phyloP scores from a whole-genome alignment of 2,329 filamentous ascomycete species.

The Dichotomopilus funicola region DNA sequence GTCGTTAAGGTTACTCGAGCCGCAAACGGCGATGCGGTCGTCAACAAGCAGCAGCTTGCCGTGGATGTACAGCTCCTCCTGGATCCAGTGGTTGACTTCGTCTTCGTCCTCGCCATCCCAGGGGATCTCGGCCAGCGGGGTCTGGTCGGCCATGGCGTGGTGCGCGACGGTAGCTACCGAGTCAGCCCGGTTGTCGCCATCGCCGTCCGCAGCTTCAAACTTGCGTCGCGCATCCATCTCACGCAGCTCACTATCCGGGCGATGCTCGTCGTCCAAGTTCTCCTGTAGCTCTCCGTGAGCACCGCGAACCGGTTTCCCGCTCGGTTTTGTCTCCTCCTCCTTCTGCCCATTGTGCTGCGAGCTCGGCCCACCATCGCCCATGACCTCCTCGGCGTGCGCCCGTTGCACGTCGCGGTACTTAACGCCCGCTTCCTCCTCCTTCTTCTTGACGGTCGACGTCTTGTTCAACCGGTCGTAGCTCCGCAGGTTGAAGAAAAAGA shows the following conservation, averaged over 20 bases:
- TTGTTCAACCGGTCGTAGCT: slow-evolving; percentile 90
- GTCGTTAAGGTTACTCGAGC: slow-evolving; percentile 88
- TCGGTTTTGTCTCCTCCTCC: slow-evolving; percentile 30
- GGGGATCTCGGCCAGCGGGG: slow-evolving; percentile 56
- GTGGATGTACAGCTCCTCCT: slow-evolving; percentile 95
- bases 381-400: slow-evolving; percentile 82
- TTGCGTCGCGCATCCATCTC: slow-evolving; percentile 42
- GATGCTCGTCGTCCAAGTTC: slow-evolving; percentile 31
- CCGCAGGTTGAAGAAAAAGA: slow-evolving; percentile 91
- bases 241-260: slow-evolving; percentile 27
- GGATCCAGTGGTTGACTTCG: slow-evolving; percentile 83
- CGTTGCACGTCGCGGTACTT: slow-evolving; percentile 81
- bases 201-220: slow-evolving; percentile 45
- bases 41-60: slow-evolving; percentile 86
- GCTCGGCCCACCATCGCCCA: slow-evolving; percentile 66
- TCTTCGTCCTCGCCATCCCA: slow-evolving; percentile 71
- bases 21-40: slow-evolving; percentile 77
- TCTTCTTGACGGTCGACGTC: slow-evolving; percentile 63
- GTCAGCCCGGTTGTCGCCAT: slow-evolving; percentile 27
- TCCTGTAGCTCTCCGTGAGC: slow-evolving; percentile 28
- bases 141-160: slow-evolving; percentile 69
- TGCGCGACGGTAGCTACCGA: slow-evolving; percentile 56
- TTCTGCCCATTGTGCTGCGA: slow-evolving; percentile 39
- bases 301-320: slow-evolving; percentile 9
- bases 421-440: slow-evolving; percentile 75